Evolutionary conservation across 139 green algal species (phyloP).

Genomic region (Trebouxia sp.): DNA sequence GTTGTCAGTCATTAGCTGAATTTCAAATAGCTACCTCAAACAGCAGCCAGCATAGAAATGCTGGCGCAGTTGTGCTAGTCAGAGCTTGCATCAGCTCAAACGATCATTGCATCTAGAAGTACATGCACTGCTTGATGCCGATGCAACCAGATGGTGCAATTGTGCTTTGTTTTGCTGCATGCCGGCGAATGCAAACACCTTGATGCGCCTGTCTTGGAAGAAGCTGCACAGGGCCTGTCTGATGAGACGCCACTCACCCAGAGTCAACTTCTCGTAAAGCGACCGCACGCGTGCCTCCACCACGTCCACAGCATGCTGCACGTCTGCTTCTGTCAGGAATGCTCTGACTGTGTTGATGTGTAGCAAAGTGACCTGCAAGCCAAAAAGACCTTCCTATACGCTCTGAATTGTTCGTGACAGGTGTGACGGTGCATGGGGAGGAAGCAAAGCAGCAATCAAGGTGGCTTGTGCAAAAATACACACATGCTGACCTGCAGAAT

Average conservation of each 20-base stretch:
- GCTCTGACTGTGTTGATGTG: conserved; percentile 54
- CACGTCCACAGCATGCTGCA: neutral
- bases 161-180: no score
- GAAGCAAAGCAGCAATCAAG: neutral
- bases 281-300: neutral
- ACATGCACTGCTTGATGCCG: no score
- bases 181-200: no score
- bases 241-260: conserved; percentile 54
- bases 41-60: no score
- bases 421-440: neutral
- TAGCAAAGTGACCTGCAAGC: conserved; percentile 51
- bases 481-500: conserved; percentile 5
- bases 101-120: no score
- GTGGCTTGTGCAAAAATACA: neutral
- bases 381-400: no score
- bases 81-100: no score
- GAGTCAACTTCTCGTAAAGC: conserved; percentile 40
- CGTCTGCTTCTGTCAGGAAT: conserved; percentile 25
- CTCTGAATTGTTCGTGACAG: neutral
- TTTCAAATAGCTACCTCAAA: no score
- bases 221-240: conserved; percentile 54
- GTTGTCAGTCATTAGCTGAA: no score
- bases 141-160: no score
- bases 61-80: no score
- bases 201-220: conserved; percentile 66